phyloP scores from a whole-genome alignment of 2,329 filamentous ascomycete species.

The Tolypocladium inflatum region DNA sequence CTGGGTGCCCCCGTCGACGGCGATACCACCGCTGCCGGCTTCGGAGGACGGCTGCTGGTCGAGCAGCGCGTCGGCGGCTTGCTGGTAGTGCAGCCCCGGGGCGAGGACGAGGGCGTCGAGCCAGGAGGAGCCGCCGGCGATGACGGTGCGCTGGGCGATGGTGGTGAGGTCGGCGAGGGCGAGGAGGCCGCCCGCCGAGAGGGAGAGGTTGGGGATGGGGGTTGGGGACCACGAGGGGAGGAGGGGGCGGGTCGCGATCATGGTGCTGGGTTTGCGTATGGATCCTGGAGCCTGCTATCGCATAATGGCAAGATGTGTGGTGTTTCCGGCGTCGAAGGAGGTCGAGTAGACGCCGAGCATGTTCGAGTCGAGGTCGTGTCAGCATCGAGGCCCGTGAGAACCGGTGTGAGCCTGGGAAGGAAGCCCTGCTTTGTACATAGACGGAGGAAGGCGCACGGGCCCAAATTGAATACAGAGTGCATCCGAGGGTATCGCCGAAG shows the following conservation, averaged over 20 bases:
- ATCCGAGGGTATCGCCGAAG: not conserved
- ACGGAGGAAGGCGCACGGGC: not conserved
- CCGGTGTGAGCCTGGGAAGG: not conserved
- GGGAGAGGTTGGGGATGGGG: slow-evolving; percentile 33
- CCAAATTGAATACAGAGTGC: not conserved
- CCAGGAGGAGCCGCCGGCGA: slow-evolving; percentile 46
- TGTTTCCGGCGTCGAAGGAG: not conserved
- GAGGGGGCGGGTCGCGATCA: slow-evolving; percentile 8
- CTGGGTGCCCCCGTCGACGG: slow-evolving; percentile 1
- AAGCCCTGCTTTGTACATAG: not conserved
- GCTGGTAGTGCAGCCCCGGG: slow-evolving; percentile 52
- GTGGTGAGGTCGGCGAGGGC: slow-evolving; percentile 50
- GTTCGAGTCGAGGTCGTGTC: not conserved
- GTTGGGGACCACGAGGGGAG: slow-evolving; percentile 33
- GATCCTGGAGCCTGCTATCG: not conserved
- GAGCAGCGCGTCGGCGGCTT: slow-evolving; percentile 41
- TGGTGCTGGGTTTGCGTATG: too few species aligned
- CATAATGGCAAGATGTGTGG: not conserved
- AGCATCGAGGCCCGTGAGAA: not conserved
- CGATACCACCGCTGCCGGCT: not conserved
- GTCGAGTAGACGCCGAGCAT: not conserved
- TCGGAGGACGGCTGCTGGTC: not conserved
- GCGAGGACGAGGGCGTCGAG: slow-evolving; percentile 48
- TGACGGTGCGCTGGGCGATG: slow-evolving; percentile 43
- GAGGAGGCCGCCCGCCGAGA: slow-evolving; percentile 45